phyloP scores from a whole-genome alignment of 2,329 filamentous ascomycete genomes.

The Pestalotiopsis sp. region DNA sequence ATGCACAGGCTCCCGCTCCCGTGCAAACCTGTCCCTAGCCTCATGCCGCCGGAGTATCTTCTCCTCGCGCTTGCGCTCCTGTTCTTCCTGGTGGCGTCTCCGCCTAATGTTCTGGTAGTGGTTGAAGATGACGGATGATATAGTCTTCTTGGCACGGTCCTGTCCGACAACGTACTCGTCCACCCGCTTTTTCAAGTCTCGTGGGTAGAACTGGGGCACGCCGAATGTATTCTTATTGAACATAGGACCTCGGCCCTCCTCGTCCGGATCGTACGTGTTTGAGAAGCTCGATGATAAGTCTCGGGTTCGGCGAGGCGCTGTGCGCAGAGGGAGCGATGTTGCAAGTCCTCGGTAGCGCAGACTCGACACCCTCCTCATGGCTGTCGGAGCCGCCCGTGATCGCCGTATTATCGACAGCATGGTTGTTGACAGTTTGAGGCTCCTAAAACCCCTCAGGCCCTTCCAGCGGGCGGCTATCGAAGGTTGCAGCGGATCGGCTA shows the following conservation, averaged over 20 bases:
- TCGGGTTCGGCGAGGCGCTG: constrained; percentile 42
- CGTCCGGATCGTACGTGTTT: constrained; percentile 59
- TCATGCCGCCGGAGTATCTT: constrained; percentile 61
- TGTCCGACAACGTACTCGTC: constrained; percentile 97
- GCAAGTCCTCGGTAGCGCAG: constrained; percentile 26
- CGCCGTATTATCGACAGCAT: constrained; percentile 27
- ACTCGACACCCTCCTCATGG: constrained; percentile 12
- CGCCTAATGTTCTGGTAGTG: constrained; percentile 90
- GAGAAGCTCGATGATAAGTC: constrained; percentile 61
- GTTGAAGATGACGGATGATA: constrained; percentile 93
- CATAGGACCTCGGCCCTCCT: constrained; percentile 61
- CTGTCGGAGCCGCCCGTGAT: constrained; percentile 21
- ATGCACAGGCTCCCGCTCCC: constrained; percentile 68
- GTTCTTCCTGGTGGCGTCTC: constrained; percentile 75
- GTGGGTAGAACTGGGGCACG: constrained; percentile 65
- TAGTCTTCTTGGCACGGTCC: constrained; percentile 89
- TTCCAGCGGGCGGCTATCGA: background rate
- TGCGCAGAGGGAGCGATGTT: constrained; percentile 27
- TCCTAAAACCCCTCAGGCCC: background rate
- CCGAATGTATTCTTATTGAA: constrained; percentile 60
- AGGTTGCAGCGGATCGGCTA: background rate
- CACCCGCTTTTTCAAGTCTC: constrained; percentile 81
- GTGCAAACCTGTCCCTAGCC: constrained; percentile 59
- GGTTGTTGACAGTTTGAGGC: constrained; percentile 5
- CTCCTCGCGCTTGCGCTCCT: constrained; percentile 58